These are phyloP conservation scores for Cercophora scortea DNA, from an alignment of 495 filamentous ascomycete genomes.

Conservation along the genomic window DNA sequence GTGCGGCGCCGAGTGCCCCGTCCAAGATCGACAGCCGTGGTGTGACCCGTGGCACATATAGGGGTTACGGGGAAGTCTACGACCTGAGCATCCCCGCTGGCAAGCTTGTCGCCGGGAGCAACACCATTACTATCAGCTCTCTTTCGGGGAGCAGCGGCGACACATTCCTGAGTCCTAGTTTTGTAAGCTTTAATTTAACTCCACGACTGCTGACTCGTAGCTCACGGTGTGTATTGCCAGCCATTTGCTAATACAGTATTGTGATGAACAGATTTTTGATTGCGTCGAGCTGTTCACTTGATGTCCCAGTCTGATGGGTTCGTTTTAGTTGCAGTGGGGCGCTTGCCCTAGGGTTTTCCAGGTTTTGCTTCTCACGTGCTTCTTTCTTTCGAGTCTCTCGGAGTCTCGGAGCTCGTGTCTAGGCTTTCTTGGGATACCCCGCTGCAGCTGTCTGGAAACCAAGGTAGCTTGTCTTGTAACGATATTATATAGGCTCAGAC, in stretches of 20 bases:
- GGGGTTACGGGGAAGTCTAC: constrained; percentile 55
- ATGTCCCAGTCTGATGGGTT: not conserved
- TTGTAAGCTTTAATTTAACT: constrained; percentile 50
- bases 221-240: no score
- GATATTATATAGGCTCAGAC: no score
- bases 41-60: constrained; percentile 56
- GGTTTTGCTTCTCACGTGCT: no score
- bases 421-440: no score
- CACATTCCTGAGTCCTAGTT: constrained; percentile 50
- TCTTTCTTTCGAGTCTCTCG: no score
- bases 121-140: constrained; percentile 56
- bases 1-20: constrained; percentile 43
- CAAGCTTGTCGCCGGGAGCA: constrained; percentile 47
- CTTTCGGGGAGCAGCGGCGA: constrained; percentile 50
- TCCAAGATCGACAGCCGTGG: constrained; percentile 57
- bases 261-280: constrained; percentile 44
- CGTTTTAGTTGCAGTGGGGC: no score
- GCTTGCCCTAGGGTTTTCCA: no score
- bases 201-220: no score
- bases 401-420: no score
- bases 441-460: no score
- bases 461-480: no score
- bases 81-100: constrained; percentile 47
- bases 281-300: constrained; percentile 2
- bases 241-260: not conserved